phyloP scores from a whole-genome alignment of 306 rosid genomes.

The Canavalia gladiata region DNA sequence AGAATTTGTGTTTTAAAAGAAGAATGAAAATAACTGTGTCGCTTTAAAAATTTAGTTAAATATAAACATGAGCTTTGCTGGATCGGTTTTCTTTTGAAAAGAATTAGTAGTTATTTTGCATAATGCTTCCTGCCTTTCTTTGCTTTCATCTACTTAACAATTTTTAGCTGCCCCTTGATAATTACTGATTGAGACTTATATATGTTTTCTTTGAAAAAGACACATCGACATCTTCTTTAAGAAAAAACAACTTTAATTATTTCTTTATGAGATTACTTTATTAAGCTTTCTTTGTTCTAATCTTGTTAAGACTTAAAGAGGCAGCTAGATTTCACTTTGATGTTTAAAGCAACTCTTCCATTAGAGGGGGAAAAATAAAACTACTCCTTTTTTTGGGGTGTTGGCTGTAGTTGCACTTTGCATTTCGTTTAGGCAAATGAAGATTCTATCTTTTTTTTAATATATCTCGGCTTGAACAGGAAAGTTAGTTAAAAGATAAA shows the following conservation, averaged over 20 bases:
- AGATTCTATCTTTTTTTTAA: background rate
- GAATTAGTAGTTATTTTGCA: conserved; percentile 1
- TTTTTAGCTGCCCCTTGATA: conserved; percentile 1
- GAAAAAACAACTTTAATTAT: too few species aligned
- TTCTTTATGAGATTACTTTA: background rate
- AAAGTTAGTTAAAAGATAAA: background rate
- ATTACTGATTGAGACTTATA: background rate
- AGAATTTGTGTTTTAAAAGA: too few species aligned
- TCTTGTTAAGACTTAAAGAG: background rate
- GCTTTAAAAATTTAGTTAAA: background rate
- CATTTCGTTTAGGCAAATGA: background rate
- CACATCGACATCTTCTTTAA: background rate
- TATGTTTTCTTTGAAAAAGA: conserved; percentile 29
- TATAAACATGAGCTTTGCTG: background rate
- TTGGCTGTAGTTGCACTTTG: conserved; percentile 14
- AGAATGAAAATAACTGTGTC: too few species aligned
- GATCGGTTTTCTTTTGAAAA: conserved; percentile 31
- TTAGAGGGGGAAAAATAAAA: background rate
- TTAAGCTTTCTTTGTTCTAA: background rate
- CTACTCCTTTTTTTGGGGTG: background rate
- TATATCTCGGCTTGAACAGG: background rate
- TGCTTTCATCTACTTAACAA: background rate
- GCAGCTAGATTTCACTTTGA: background rate
- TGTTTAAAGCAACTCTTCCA: conserved; percentile 1
- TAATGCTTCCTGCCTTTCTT: conserved; percentile 14